Base-by-base conservation (phyloP, 768 basidiomycete genomes). In the Guyanaporus albipodus region DNA sequence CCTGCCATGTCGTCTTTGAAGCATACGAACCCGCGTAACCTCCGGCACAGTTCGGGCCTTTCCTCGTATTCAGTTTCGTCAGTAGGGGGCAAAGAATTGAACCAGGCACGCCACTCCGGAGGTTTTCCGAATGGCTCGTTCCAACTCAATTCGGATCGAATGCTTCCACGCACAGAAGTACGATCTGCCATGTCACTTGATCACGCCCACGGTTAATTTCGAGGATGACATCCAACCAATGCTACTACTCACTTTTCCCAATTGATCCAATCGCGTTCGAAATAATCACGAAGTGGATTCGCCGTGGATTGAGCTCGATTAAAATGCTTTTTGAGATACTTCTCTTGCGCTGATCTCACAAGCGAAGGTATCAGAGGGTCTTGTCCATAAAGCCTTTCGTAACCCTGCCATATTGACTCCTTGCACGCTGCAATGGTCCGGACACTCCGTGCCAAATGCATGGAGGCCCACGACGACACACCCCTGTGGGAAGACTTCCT, bases 111-210 rank as follows among this genome's bases (percentile, higher is more conserved):
- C 75, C 75, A 75, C 21, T 79, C 76, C 0, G 82, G 77, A 14
- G 64, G 61, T 23, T 77, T 73, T 12, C 72, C 72, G 8, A 64
- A 53, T 22, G 77, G 75, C 46, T 77, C 76, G 3, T 57, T 41
- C 86, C 85, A 87, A 14, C 59, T 60, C 23, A 82, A 59, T 43
- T 73, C 70, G 4, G 70, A 64, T 37, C 66, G 63, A 23, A 86
- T 66, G 38, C 67, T 66, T 14, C 69, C 68, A 29, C 81, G 76
- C 69, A 87, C 77, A 38, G 74, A 72, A 35, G 84, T 81, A 11
- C 86, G 82, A 55, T 85, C 83, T 33, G 70, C 70, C 87, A 90
- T 89, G 51, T 90, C 87, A 53, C 87, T 89, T 48, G 18, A 49
- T 49, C 36, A 48, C 21, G 11, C 22, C 18, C 4, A 42, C 35